Conservation (phyloP, 192 early-diverging fungal genomes). For the Funneliformis geosporum region DNA sequence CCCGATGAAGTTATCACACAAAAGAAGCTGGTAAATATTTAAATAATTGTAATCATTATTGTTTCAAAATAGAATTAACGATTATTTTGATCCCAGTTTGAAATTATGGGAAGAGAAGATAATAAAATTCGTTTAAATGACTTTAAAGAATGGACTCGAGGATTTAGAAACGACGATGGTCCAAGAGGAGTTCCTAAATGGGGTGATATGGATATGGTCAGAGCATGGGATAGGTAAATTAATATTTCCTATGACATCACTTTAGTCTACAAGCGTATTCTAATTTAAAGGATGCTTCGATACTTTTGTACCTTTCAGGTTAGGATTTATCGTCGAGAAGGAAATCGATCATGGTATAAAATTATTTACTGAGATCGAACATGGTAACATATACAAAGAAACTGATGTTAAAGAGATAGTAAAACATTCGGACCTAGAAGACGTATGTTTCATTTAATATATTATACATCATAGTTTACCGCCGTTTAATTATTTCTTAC, state of each 20-base stretch:
- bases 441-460: conserved; percentile 1
- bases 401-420: not conserved
- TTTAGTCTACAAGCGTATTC: not conserved
- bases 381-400: not conserved
- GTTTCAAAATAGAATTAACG: too few relatives aligned
- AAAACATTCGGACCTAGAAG: not conserved
- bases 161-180: conserved; percentile 6
- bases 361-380: conserved; percentile 16
- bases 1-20: conserved; percentile 8
- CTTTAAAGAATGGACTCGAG: conserved; percentile 16
- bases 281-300: not conserved
- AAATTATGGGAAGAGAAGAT: too few relatives aligned
- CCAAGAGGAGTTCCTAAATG: not conserved
- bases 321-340: conserved; percentile 29
- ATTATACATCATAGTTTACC: not conserved
- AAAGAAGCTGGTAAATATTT: not conserved
- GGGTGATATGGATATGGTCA: conserved; percentile 29
- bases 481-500: not conserved
- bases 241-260: not conserved
- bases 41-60: too few relatives aligned
- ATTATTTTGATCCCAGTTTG: too few relatives aligned
- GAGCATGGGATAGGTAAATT: conserved; percentile 15
- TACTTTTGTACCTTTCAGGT: conserved; percentile 1
- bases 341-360: not conserved
- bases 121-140: not conserved